Evolutionary conservation across 1,284 basidiomycete species (phyloP), one percentile per base, ranked within the genome.

Genomic region (Xanthoconium separans): DNA sequence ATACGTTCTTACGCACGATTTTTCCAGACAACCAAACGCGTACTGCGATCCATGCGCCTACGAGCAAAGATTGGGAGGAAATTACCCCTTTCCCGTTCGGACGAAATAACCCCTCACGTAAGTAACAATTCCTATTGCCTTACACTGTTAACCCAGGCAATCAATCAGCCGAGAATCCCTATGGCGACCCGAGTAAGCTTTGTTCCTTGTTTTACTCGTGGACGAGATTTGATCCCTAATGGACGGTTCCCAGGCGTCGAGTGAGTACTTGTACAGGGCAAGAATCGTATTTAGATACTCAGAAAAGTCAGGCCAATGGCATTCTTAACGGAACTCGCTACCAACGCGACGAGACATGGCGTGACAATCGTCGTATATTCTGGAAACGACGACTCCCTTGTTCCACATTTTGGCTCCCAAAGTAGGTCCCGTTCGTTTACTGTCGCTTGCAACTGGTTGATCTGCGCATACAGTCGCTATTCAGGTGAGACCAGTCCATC

Each of bases 31-130:
- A 74, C 10, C 71, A 64, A 15, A 79, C 77, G 4, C 73, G 79
- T 30, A 70, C 76, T 36, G 86, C 86, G 0, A 67, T 89, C 22
- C 87, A 89, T 64, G 87, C 86, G 0, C 87, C 87, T 2, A 82
- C 78, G 3, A 84, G 79, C 66, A 83, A 83, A 62, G 67, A 80
- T 48, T 89, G 86, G 86, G 60, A 57, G 10, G 54, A 74, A 51
- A 58, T 61, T 20, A 77, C 77, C 57, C 55, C 67, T n/a, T 77
- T 71, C 54, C 72, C 77, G 10, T 87, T 85, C 58, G 77, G 27
- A n/a, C 27, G 24, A 1, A 31, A 12, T 0, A 50, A 47, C 20
- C 0, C 70, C 51, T 60, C 74, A 53, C 66, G 66, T 70, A 51
- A 66, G 68, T 29, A 44, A 24, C 41, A 9, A 18, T 50, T 10